Evolutionary conservation across 495 filamentous ascomycete genomes (phyloP), one percentile per base, ranked within the genome.

Genomic region (Glutinoglossum americanum): DNA sequence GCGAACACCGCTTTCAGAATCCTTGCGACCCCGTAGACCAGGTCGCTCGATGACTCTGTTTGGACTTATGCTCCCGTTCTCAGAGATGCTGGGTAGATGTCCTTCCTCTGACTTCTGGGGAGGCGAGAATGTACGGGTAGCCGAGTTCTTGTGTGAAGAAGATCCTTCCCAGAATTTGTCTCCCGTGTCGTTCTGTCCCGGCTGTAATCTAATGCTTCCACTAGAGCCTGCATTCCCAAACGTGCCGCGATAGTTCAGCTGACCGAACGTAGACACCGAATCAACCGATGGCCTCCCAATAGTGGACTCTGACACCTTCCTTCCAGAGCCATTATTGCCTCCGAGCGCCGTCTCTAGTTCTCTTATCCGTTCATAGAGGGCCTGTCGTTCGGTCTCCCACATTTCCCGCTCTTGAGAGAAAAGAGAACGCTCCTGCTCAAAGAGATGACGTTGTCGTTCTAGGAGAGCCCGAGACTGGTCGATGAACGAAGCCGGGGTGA

Each of bases 161-260:
- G 28, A 19, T 8, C 57, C 57, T 21, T 59, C 57, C 57, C 57
- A 59, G 51, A 59, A 59, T 25, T 47, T 59, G 1, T 59, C 57
- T 4, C 21, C 51, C 1, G 30, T 13, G 5, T 44, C 55, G 19
- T 15, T 32, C 28, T 56, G 48, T 6, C 2, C 32, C 33, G 28
- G 3, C 56, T 58, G 25, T 13, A 28, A 23, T n/a, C n/a, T n/a
- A n/a, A 41, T 21, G 32, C 8, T 30, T 19, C 49, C 49, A 45
- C 13, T 56, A 15, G 54, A 25, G n/a, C 25, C n/a, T 15, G 13
- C 27, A 56, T 32, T 45, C 41, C 32, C 54, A n/a, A 25, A 30
- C 5, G 23, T 4, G 13, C 19, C 54, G 8, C 26, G 54, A 28
- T 56, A 30, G 3, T 23, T 11, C 19, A 19, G 41, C 19, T 39